Base-by-base conservation (phyloP, 1,139 yeast genomes). In the Nakaseomyces delphensis region DNA sequence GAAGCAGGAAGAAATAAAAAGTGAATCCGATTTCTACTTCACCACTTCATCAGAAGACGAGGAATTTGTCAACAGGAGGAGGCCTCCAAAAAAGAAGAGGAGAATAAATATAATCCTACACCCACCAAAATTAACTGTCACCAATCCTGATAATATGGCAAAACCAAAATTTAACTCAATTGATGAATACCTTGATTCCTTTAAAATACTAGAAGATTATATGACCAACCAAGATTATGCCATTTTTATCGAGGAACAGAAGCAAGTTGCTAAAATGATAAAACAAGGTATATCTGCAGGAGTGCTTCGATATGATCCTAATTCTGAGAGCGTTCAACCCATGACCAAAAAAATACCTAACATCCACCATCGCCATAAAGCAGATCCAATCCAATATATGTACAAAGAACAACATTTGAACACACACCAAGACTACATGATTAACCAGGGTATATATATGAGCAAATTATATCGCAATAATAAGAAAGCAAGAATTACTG, bases 141-240 rank as follows among this genome's bases (percentile, higher is more conserved):
- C 94, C 0, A 89, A 86, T 57, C 96, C 96, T 2, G 71, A 77
- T 3, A 95, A 86, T 64, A 63, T 73, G 1, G 62, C 73, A 0
- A 56, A 56, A 3, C 74, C 77, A 1, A 53, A 66, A 42, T 72
- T 57, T 47, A 48, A 53, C 10, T 58, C 65, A 5, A 50, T 81
- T 27, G 66, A 63, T 5, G 66, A 60, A 1, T 74, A 70, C 46
- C 62, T 81, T 25, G 49, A 61, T 14, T 76, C 83, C 0, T 81
- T 69, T 56, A 68, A 69, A 59, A 74, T 68, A 52, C 76, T 69
- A 42, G 83, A 66, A 62, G 95, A 89, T 54, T 79, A 60, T 52
- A 57, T 57, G 55, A 57, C 61, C 43, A 57, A 51, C 2, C 71
- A 66, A 15, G 76, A 76, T 55, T 69, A 71, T 49, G 65, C 71